Percentiles rank a stretch among this genome's conserved stretches.
Evolutionary conservation across 192 early-diverging fungal genomes (phyloP).

Genomic region (Dissophora ornata): DNA sequence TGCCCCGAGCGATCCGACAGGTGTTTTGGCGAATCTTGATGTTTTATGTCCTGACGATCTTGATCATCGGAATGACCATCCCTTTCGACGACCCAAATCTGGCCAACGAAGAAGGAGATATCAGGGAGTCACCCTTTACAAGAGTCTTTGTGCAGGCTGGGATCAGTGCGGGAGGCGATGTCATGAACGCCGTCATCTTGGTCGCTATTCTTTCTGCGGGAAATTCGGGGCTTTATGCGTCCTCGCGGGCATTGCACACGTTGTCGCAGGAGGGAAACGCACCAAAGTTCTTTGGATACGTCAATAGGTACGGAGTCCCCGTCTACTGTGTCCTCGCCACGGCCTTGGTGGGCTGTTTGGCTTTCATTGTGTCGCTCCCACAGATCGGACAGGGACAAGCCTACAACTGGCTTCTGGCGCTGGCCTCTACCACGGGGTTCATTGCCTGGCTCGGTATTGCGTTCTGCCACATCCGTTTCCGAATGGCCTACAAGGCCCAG

Average conservation of each 20-base stretch:
- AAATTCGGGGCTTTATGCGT: constrained; percentile 86
- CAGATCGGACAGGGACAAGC: constrained; percentile 71
- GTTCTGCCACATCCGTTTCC: constrained; percentile 82
- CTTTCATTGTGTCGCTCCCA: constrained; percentile 64
- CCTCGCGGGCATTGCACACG: constrained; percentile 79
- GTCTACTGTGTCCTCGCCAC: constrained; percentile 67
- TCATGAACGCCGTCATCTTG: constrained; percentile 76
- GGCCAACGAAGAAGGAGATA: constrained; percentile 50
- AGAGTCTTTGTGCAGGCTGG: constrained; percentile 71
- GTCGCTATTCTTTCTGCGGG: constrained; percentile 75
- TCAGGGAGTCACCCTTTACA: constrained; percentile 75
- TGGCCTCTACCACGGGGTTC: constrained; percentile 79
- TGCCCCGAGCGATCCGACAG: constrained; percentile 77
- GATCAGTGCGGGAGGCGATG: constrained; percentile 63
- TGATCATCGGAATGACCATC: constrained; percentile 90
- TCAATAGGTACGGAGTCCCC: constrained; percentile 74
- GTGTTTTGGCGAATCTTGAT: constrained; percentile 89
- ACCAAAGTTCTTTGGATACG: constrained; percentile 66
- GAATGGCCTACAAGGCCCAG: constrained; percentile 78
- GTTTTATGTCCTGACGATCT: constrained; percentile 86
- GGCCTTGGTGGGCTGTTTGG: constrained; percentile 67
- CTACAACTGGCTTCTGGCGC: constrained; percentile 70
- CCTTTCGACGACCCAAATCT: constrained; percentile 73
- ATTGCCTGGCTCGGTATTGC: constrained; percentile 85
- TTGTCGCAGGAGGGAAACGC: constrained; percentile 80